These are phyloP conservation scores for Mycena rosella DNA, from an alignment of 768 basidiomycete genomes.

Conservation along the genomic window DNA sequence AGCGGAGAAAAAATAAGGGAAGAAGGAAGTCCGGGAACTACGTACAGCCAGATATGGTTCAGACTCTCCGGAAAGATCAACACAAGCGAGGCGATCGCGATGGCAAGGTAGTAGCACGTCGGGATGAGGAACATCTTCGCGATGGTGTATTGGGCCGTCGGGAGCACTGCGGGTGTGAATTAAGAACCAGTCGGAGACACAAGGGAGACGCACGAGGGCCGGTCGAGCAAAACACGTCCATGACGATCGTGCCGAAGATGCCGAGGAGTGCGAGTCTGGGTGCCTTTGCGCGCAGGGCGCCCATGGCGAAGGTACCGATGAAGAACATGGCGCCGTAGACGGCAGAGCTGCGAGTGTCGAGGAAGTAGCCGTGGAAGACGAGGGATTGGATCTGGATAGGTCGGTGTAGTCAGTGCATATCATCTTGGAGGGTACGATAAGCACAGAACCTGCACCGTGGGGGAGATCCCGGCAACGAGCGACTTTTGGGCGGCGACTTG, in stretches of 20 bases:
- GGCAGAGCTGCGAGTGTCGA: slow-evolving; percentile 58
- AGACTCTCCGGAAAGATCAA: slow-evolving; percentile 60
- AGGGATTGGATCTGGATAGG: slow-evolving; percentile 44
- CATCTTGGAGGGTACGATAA: neutral
- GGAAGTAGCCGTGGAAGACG: slow-evolving; percentile 54
- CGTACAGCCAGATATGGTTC: slow-evolving; percentile 57
- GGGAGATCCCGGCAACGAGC: slow-evolving; percentile 11
- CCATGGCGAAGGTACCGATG: slow-evolving; percentile 56
- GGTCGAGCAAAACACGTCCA: slow-evolving; percentile 51
- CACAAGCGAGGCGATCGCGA: slow-evolving; percentile 53
- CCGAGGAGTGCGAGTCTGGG: slow-evolving; percentile 56
- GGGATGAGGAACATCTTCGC: slow-evolving; percentile 57
- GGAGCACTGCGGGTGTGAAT: slow-evolving; percentile 52
- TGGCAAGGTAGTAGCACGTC: slow-evolving; percentile 54
- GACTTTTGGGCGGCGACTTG: slow-evolving; percentile 51
- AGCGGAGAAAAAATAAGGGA: neutral
- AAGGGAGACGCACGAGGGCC: slow-evolving; percentile 24
- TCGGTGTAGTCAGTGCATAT: neutral
- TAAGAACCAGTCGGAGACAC: neutral
- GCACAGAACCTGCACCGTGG: slow-evolving; percentile 7
- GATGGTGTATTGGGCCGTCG: slow-evolving; percentile 54
- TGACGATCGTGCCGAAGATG: slow-evolving; percentile 59
- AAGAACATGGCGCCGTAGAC: slow-evolving; percentile 61
- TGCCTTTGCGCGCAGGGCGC: slow-evolving; percentile 50
- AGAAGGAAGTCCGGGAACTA: neutral